Base-by-base conservation (phyloP, 176 grass and related monocot genomes). In the Eragrostis nindensis region DNA sequence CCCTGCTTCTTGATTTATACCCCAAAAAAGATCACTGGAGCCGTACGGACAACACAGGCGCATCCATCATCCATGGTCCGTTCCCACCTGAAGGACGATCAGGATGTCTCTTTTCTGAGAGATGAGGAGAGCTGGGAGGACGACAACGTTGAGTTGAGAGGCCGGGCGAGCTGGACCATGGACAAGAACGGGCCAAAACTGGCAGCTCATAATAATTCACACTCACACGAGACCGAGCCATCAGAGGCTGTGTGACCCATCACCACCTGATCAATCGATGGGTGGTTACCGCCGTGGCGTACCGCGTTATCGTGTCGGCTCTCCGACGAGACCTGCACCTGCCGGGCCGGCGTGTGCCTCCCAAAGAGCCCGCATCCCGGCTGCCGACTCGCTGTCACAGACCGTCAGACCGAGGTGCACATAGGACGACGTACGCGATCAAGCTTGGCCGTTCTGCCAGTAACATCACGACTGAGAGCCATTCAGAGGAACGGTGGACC, bases 331-430 rank as follows among this genome's bases (percentile, higher is more conserved):
- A 13, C 0, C 43, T 60, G 21, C 4, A 38, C 12, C 32, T 2
- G 32, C 32, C 32, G n/a, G n/a, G n/a, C n/a, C 65, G 12, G 26
- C 52, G 50, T n/a, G 22, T 77, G 64, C 74, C 50, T 56, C 57
- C 29, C 17, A 70, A 79, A 79, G 66, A 47, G 53, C 27, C 29
- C 12, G 55, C 83, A 62, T 70, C 52, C n/a, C 0, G 38, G 11
- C 44, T 72, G 56, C 61, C 43, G 22, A 66, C 41, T 73, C 21
- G 65, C 54, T 41, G 45, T 77, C 78, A 77, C 73, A 66, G 43
- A n/a, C n/a, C n/a, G n/a, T n/a, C n/a, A n/a, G n/a, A n/a, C n/a
- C n/a, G n/a, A n/a, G n/a, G n/a, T n/a, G n/a, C n/a, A n/a, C n/a
- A n/a, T 17, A 42, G 29, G 65, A 68, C 44, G 24, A 27, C 59